phyloP scores from a whole-genome alignment of 805 yeast species.

The Cyberlindnera xishuangbannaensis region DNA sequence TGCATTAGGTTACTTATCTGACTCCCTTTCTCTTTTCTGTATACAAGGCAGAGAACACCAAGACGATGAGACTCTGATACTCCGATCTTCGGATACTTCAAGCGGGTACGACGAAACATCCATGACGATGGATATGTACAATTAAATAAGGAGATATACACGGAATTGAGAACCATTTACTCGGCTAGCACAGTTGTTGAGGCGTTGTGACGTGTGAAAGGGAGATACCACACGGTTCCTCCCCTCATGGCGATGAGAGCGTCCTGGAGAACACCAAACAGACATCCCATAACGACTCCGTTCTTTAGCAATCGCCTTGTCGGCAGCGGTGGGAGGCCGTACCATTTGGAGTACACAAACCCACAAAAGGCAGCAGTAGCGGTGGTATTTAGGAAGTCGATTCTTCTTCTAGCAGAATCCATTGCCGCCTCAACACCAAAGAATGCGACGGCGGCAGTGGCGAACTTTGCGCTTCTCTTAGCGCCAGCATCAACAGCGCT shows the following conservation, averaged over 20 bases:
- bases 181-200: no score
- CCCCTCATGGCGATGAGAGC: constrained; percentile 50
- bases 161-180: no score
- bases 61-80: no score
- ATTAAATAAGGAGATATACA: no score
- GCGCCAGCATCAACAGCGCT: constrained; percentile 47
- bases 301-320: constrained; percentile 36
- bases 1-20: no score
- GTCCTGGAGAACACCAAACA: constrained; percentile 65
- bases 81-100: no score
- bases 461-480: constrained; percentile 35
- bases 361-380: constrained; percentile 51
- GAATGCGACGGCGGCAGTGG: constrained; percentile 40
- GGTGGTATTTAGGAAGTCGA: constrained; percentile 61
- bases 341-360: constrained; percentile 40
- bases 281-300: constrained; percentile 55
- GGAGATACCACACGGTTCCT: constrained; percentile 61
- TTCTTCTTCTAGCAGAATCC: constrained; percentile 46
- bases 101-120: no score
- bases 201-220: no score
- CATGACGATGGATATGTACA: no score
- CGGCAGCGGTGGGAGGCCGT: constrained; percentile 36
- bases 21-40: no score
- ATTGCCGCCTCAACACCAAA: constrained; percentile 58
- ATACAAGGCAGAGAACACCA: no score